These are phyloP conservation scores for Neonothopanus nambi DNA, from an alignment of 1,284 basidiomycete genomes.

Conservation along the genomic window DNA sequence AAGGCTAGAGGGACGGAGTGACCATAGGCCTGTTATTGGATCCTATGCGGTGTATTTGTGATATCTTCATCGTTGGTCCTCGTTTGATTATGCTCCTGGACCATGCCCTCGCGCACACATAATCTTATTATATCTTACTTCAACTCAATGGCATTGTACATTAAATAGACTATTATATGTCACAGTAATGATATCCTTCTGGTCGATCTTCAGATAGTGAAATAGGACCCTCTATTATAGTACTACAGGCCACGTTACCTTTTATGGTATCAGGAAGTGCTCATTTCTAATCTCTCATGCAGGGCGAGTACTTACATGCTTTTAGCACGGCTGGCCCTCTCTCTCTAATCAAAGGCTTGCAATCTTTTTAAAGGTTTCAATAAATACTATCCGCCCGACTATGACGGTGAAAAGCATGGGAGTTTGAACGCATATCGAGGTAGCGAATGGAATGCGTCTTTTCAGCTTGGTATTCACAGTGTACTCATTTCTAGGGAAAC, in stretches of 20 bases:
- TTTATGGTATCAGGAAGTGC: no score
- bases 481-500: slow-evolving; percentile 67
- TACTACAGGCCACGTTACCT: no score
- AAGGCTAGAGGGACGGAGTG: slow-evolving; percentile 72
- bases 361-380: slow-evolving; percentile 63
- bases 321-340: neutral
- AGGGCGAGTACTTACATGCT: slow-evolving; percentile 35
- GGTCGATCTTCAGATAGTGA: no score
- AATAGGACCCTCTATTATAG: no score
- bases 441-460: slow-evolving; percentile 22
- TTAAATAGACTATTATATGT: no score
- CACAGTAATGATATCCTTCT: no score
- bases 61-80: slow-evolving; percentile 13
- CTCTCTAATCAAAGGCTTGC: slow-evolving; percentile 4
- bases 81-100: neutral
- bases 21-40: slow-evolving; percentile 80
- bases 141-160: no score
- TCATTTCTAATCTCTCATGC: slow-evolving; percentile 25
- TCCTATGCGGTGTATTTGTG: slow-evolving; percentile 64
- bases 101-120: neutral
- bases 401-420: slow-evolving; percentile 76
- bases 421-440: slow-evolving; percentile 84
- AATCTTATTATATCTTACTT: neutral
- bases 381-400: slow-evolving; percentile 95
- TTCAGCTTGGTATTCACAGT: neutral